A percentile compares a stretch with the other conserved stretches of the same genome.
Conservation (phyloP, 495 filamentous ascomycete genomes). For the Chlorociboria aeruginascens region DNA sequence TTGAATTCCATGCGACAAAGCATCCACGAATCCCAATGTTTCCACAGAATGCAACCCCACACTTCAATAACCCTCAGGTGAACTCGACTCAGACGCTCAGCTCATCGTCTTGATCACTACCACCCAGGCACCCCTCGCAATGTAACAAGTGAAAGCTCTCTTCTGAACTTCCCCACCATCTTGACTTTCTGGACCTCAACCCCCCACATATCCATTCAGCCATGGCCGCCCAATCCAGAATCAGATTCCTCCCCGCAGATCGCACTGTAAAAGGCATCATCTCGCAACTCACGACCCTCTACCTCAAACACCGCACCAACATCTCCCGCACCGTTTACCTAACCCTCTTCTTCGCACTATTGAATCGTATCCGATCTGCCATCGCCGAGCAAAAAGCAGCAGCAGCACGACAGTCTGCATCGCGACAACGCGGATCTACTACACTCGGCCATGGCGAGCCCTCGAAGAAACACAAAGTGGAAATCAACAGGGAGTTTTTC, state of each 20-base stretch:
- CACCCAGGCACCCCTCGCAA: too few species aligned
- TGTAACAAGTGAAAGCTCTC: too few species aligned
- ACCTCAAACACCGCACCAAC: slow-evolving; percentile 73
- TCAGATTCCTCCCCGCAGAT: slow-evolving; percentile 41
- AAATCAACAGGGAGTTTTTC: slow-evolving; percentile 94
- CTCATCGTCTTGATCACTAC: too few species aligned
- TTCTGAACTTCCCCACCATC: too few species aligned
- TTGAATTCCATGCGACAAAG: too few species aligned
- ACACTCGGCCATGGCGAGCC: slow-evolving; percentile 22
- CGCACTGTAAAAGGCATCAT: slow-evolving; percentile 63
- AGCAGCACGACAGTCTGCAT: slow-evolving; percentile 54
- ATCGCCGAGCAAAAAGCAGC: slow-evolving; percentile 89
- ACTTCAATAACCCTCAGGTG: too few species aligned
- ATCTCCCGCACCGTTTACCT: slow-evolving; percentile 90
- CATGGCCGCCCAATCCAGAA: slow-evolving; percentile 71
- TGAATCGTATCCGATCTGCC: slow-evolving; percentile 83
- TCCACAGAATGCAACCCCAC: too few species aligned
- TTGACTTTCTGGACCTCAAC: too few species aligned
- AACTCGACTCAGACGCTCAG: too few species aligned
- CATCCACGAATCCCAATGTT: too few species aligned
- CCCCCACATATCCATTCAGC: too few species aligned
- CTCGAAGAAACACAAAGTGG: slow-evolving; percentile 64
- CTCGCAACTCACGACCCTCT: slow-evolving; percentile 59
- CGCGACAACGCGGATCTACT: slow-evolving; percentile 43
- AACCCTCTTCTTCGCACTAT: slow-evolving; percentile 76